phyloP scores from a whole-genome alignment of 345 rosid genomes.

The Erucastrum elatum region DNA sequence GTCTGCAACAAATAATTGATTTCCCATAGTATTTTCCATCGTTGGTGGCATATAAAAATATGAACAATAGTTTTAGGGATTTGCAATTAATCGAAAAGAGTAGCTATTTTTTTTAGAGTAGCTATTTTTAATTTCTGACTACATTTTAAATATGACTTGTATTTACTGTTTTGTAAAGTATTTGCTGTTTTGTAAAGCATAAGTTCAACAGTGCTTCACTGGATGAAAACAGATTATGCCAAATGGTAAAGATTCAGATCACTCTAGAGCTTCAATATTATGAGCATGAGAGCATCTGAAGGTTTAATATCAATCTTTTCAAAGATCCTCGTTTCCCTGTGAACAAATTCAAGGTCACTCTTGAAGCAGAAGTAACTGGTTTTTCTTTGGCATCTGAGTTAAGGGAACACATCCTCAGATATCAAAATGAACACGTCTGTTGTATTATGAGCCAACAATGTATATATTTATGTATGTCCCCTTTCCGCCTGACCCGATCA shows the following conservation, averaged over 20 bases:
- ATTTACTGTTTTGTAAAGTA: neutral
- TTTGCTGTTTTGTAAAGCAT: neutral
- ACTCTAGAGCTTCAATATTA: neutral
- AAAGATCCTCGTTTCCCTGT: neutral
- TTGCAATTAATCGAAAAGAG: neutral
- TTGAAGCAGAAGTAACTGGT: neutral
- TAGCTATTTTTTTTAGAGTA: neutral
- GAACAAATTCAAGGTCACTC: neutral
- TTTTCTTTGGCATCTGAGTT: neutral
- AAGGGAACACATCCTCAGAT: neutral
- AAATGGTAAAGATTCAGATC: neutral
- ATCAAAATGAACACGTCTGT: neutral
- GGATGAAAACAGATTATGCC: neutral
- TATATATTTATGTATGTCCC: neutral
- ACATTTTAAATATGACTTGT: neutral
- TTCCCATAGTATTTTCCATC: neutral
- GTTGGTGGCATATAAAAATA: neutral
- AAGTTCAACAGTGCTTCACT: neutral
- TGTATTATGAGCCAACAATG: neutral
- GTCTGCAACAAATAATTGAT: neutral
- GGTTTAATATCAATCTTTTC: neutral
- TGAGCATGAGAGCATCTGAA: neutral
- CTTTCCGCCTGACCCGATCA: no score
- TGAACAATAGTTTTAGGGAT: neutral
- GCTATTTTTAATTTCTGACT: neutral